phyloP scores from a whole-genome alignment of 371 early-diverging fungal species.

The Coemansia sp. region DNA sequence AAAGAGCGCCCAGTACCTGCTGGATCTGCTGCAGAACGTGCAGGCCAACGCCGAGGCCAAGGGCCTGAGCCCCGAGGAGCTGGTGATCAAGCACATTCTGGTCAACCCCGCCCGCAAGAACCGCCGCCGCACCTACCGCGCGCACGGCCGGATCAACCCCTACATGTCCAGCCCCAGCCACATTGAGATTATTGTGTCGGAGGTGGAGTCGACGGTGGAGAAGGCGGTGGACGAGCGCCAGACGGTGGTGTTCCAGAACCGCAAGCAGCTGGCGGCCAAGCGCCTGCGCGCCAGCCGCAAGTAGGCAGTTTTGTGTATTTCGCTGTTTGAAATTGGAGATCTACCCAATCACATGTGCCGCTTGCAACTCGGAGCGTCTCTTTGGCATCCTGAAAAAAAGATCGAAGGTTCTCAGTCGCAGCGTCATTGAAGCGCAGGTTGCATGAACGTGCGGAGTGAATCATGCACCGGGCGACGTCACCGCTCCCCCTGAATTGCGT shows the following conservation, averaged over 20 bases:
- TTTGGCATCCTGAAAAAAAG: too few species aligned
- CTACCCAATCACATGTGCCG: too few species aligned
- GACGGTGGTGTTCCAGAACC: conserved; percentile 39
- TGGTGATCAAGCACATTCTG: conserved; percentile 92
- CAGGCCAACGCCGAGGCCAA: conserved; percentile 96
- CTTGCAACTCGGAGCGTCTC: too few species aligned
- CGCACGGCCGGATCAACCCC: conserved; percentile 97
- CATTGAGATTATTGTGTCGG: conserved; percentile 89
- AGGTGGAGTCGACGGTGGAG: conserved; percentile 78
- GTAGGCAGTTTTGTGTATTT: too few species aligned
- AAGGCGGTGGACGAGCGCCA: conserved; percentile 64
- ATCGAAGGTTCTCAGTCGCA: too few species aligned
- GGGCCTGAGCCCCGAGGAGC: conserved; percentile 82
- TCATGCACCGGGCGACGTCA: background rate
- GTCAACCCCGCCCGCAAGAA: conserved; percentile 99
- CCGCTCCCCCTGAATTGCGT: background rate
- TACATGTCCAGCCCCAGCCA: conserved; percentile 98
- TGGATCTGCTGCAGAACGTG: conserved; percentile 95
- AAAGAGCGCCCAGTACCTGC: conserved; percentile 92
- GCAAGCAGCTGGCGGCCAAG: conserved; percentile 51
- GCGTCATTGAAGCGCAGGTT: too few species aligned
- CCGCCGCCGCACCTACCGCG: conserved; percentile 97
- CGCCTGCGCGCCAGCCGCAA: conserved; percentile 30
- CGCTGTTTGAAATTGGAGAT: too few species aligned
- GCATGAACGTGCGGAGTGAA: too few species aligned